A percentile compares a stretch with the other conserved stretches of the same genome.
These are phyloP conservation scores for Angomonas deanei DNA, from an alignment of 208 protist species.

Conservation along the genomic window DNA sequence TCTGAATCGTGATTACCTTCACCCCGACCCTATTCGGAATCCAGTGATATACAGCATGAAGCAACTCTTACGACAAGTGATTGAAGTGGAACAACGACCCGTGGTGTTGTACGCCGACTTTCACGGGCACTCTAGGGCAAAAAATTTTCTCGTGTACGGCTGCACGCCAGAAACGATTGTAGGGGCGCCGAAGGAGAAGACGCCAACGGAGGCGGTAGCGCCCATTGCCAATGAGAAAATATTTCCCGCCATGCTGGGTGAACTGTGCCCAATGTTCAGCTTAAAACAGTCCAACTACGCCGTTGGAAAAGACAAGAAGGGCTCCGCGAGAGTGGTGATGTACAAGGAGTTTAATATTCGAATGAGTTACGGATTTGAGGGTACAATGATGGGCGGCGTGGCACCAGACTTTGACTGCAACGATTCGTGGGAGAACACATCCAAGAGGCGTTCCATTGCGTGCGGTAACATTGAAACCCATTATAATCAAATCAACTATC, in stretches of 20 bases:
- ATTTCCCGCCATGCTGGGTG: conserved; percentile 51
- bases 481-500: conserved; percentile 19
- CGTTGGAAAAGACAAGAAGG: conserved; percentile 84
- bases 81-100: conserved; percentile 47
- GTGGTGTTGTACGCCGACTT: conserved; percentile 91
- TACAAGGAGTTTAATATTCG: conserved; percentile 88
- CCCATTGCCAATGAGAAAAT: conserved; percentile 56
- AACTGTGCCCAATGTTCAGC: conserved; percentile 57
- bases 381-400: conserved; percentile 87
- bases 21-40: conserved; percentile 55
- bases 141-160: conserved; percentile 95
- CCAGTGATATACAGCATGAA: conserved; percentile 85
- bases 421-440: neutral
- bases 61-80: conserved; percentile 69
- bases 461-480: neutral
- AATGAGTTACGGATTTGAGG: conserved; percentile 93
- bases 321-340: conserved; percentile 88
- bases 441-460: neutral
- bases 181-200: conserved; percentile 1
- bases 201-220: neutral
- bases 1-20: conserved; percentile 93
- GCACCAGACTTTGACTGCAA: conserved; percentile 8
- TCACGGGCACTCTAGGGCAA: conserved; percentile 93
- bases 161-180: conserved; percentile 57
- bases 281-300: conserved; percentile 78